Evolutionary conservation across 2,329 filamentous ascomycete genomes (phyloP).

Genomic region (Stagonosporopsis chrysanthemi): DNA sequence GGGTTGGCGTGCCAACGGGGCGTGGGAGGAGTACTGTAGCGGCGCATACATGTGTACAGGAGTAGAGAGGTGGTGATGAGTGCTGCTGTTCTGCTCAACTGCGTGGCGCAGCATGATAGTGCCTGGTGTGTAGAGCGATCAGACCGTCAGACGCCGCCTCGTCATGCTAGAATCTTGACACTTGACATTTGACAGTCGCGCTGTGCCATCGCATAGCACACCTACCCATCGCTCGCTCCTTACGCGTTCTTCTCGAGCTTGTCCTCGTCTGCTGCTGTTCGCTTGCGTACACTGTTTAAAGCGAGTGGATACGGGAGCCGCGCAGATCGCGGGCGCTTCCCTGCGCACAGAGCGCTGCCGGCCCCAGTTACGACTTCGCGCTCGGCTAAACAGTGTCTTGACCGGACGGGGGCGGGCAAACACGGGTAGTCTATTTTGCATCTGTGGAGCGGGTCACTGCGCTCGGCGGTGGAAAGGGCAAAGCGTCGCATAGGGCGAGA

Average conservation of each 20-base stretch:
- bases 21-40: too few species aligned
- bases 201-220: neutral
- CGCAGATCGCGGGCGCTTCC: slow-evolving; percentile 18
- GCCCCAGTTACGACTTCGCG: neutral
- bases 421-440: slow-evolving; percentile 7
- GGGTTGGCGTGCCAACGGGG: neutral
- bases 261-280: neutral
- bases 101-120: neutral
- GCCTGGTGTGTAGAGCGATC: neutral
- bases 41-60: too few species aligned
- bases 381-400: neutral
- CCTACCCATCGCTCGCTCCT: neutral
- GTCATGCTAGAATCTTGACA: neutral
- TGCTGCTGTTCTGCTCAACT: neutral
- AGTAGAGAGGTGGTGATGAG: too few species aligned
- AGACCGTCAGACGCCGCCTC: slow-evolving; percentile 13
- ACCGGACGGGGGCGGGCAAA: slow-evolving; percentile 14
- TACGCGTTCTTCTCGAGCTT: neutral
- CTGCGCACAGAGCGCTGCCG: neutral
- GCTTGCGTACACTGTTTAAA: neutral
- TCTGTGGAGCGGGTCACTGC: slow-evolving; percentile 5
- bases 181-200: slow-evolving; percentile 1
- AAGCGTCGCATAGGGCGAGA: slow-evolving; percentile 10
- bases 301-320: slow-evolving; percentile 2
- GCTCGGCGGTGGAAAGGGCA: slow-evolving; percentile 9